These are phyloP conservation scores for Colletotrichum zoysiae DNA, from an alignment of 2,329 filamentous ascomycete genomes.

Conservation along the genomic window DNA sequence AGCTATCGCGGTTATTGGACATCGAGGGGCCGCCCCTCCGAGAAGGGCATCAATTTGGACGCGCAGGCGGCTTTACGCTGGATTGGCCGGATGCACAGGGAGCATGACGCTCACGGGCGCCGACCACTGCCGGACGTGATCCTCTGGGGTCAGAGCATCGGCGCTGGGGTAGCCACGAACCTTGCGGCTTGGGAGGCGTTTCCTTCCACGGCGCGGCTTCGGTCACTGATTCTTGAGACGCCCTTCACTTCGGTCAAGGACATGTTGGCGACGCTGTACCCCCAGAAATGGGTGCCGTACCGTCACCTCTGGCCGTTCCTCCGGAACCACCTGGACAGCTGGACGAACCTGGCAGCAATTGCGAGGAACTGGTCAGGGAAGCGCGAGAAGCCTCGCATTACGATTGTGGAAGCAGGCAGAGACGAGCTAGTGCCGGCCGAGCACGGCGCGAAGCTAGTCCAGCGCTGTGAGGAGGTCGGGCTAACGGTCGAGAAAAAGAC, in stretches of 20 bases:
- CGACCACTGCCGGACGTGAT: slow-evolving; percentile 58
- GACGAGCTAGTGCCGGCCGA: slow-evolving; percentile 70
- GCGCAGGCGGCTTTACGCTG: slow-evolving; percentile 73
- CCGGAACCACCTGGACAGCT: slow-evolving; percentile 71
- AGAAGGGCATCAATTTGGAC: slow-evolving; percentile 77
- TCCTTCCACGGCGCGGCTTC: slow-evolving; percentile 55
- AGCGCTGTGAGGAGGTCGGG: slow-evolving; percentile 61
- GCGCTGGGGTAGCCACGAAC: slow-evolving; percentile 77
- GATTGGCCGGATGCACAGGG: slow-evolving; percentile 62
- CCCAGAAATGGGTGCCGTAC: slow-evolving; percentile 85
- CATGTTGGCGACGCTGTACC: slow-evolving; percentile 80
- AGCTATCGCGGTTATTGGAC: slow-evolving; percentile 84
- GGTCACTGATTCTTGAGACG: slow-evolving; percentile 77
- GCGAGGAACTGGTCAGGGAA: slow-evolving; percentile 45
- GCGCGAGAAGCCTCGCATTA: slow-evolving; percentile 27
- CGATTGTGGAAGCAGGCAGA: slow-evolving; percentile 67
- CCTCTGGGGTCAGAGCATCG: slow-evolving; percentile 84
- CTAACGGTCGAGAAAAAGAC: slow-evolving; percentile 59
- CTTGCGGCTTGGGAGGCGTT: slow-evolving; percentile 56
- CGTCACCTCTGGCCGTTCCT: slow-evolving; percentile 80
- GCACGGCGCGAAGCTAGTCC: slow-evolving; percentile 61
- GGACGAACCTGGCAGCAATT: slow-evolving; percentile 62
- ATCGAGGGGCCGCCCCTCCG: slow-evolving; percentile 77
- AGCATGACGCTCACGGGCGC: slow-evolving; percentile 27
- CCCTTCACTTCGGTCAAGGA: slow-evolving; percentile 78